Percentiles rank a stretch among this genome's conserved stretches.
phyloP scores from a whole-genome alignment of 169 alveolate species.

The Plasmodium vivax region DNA sequence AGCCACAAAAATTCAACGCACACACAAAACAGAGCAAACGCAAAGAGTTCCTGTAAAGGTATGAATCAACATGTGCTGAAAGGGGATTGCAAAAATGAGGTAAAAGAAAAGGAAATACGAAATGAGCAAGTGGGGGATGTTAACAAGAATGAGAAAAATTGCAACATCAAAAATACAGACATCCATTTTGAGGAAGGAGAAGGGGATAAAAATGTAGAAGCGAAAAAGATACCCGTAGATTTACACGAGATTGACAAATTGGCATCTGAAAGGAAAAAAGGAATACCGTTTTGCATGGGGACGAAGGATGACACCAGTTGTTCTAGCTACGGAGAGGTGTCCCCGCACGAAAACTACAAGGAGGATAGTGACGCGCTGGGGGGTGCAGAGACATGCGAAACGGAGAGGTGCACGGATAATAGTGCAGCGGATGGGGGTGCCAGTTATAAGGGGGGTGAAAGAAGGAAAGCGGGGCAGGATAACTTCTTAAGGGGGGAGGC shows the following conservation, averaged over 20 bases:
- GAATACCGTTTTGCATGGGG: background rate
- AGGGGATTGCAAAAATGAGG: background rate
- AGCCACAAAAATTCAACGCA: background rate
- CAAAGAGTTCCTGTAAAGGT: background rate
- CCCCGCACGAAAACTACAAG: background rate
- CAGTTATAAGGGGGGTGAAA: background rate
- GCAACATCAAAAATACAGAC: background rate
- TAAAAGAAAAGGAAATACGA: background rate
- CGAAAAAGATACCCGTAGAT: background rate
- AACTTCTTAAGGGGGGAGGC: background rate
- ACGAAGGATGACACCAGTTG: slow-evolving; percentile 13
- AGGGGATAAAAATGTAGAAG: background rate
- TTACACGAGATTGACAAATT: slow-evolving; percentile 3
- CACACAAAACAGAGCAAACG: slow-evolving; percentile 4
- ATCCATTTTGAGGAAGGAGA: background rate
- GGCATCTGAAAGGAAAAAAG: background rate
- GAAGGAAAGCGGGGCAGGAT: background rate
- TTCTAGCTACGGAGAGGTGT: background rate
- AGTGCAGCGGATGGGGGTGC: background rate
- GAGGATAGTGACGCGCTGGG: background rate
- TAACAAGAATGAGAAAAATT: background rate
- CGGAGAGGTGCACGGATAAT: background rate
- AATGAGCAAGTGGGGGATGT: background rate
- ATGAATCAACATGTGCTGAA: background rate
- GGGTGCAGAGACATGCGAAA: background rate